These are phyloP conservation scores for Raffaelea albimanens DNA, from an alignment of 2,329 filamentous ascomycete genomes.

Conservation along the genomic window DNA sequence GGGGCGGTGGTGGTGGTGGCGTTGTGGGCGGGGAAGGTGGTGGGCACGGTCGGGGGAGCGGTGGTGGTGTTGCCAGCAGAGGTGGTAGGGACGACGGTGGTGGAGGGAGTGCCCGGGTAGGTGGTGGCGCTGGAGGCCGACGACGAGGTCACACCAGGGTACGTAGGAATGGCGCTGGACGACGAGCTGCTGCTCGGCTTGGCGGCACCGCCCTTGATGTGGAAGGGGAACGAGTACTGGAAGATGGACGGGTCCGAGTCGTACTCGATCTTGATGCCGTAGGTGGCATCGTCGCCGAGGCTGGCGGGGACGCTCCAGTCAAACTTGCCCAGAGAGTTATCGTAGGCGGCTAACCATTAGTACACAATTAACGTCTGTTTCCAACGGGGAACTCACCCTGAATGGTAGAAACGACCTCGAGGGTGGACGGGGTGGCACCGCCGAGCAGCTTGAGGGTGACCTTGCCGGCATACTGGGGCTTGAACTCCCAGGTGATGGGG, in stretches of 20 bases:
- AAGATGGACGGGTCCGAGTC: conserved; percentile 37
- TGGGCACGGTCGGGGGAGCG: conserved; percentile 17
- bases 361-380: too few species aligned
- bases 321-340: conserved; percentile 35
- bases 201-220: conserved; percentile 29
- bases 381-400: conserved; percentile 37
- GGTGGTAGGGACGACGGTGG: conserved; percentile 12
- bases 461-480: conserved; percentile 29
- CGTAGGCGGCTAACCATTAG: conserved; percentile 38
- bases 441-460: conserved; percentile 47
- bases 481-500: conserved; percentile 40
- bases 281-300: conserved; percentile 37
- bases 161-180: conserved; percentile 1
- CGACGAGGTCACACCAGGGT: background rate
- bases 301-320: conserved; percentile 38
- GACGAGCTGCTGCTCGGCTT: conserved; percentile 4
- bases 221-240: conserved; percentile 57
- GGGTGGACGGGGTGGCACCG: conserved; percentile 33
- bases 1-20: conserved; percentile 12
- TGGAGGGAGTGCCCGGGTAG: background rate
- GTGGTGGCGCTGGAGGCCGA: background rate
- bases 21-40: conserved; percentile 2
- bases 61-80: conserved; percentile 13
- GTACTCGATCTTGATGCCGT: conserved; percentile 47
- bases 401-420: conserved; percentile 32